phyloP scores from a whole-genome alignment of 2,329 filamentous ascomycete genomes.

The Arthrinium phaeospermum region DNA sequence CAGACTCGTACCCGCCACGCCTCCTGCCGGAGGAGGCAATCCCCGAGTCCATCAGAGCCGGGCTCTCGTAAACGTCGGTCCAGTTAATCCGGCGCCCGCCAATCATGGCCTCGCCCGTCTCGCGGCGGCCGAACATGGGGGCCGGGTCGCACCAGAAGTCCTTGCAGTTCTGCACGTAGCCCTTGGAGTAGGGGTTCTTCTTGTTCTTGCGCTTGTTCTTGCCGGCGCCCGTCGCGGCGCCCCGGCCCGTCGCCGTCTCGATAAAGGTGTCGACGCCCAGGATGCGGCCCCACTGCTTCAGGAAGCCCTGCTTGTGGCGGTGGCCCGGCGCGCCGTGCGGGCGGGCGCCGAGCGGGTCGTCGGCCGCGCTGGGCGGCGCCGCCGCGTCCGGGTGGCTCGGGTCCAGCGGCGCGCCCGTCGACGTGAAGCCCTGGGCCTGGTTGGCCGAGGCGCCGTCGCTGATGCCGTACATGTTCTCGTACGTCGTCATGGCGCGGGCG shows the following conservation, averaged over 20 bases:
- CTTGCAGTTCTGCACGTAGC: conserved; percentile 85
- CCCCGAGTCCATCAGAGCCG: conserved; percentile 66
- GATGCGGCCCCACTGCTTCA: conserved; percentile 81
- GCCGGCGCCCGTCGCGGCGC: conserved; percentile 58
- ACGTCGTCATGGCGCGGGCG: conserved; percentile 91
- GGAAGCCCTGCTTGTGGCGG: conserved; percentile 67
- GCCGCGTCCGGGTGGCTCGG: conserved; percentile 67
- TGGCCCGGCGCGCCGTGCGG: conserved; percentile 50
- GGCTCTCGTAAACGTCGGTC: conserved; percentile 86
- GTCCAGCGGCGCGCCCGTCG: conserved; percentile 75
- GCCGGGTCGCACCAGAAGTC: conserved; percentile 97
- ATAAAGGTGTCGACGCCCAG: conserved; percentile 94
- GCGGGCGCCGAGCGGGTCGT: conserved; percentile 45
- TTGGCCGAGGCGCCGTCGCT: conserved; percentile 59
- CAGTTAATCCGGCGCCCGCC: conserved; percentile 86
- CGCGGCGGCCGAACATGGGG: conserved; percentile 76
- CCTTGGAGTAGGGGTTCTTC: conserved; percentile 84
- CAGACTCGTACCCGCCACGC: conserved; percentile 66
- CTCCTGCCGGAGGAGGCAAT: conserved; percentile 48
- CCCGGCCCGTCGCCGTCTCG: conserved; percentile 85
- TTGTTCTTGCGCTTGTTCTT: conserved; percentile 59
- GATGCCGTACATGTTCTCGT: conserved; percentile 91
- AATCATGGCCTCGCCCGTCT: conserved; percentile 76
- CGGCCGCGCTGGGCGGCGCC: conserved; percentile 48
- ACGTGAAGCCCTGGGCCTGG: conserved; percentile 77